These are phyloP conservation scores for Pholiota adiposa DNA, from an alignment of 1,284 basidiomycete genomes.

Conservation along the genomic window DNA sequence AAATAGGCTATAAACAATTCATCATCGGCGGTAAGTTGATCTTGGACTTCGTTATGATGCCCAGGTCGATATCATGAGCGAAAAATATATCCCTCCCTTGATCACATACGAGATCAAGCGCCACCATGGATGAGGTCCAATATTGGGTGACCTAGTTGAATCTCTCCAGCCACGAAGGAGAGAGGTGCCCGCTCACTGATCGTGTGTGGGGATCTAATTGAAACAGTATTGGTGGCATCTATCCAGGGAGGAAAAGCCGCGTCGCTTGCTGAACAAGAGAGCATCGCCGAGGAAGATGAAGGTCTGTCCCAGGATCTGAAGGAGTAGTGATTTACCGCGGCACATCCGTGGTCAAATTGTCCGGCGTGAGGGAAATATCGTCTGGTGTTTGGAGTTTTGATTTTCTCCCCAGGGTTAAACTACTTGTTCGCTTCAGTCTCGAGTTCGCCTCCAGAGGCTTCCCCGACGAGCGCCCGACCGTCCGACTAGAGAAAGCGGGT, in stretches of 20 bases:
- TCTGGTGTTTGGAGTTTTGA: background rate
- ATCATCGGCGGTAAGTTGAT: background rate
- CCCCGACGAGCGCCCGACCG: constrained; percentile 22
- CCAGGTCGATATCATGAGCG: background rate
- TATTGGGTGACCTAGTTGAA: background rate
- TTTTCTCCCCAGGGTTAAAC: constrained; percentile 4
- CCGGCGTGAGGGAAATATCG: background rate
- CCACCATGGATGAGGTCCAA: background rate
- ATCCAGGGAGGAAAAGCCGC: background rate
- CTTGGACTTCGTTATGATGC: background rate
- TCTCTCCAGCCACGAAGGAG: background rate
- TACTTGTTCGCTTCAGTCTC: constrained; percentile 1
- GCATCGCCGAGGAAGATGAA: background rate
- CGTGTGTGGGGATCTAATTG: background rate
- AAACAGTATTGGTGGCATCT: background rate
- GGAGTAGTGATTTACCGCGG: background rate
- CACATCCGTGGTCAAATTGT: background rate
- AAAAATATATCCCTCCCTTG: background rate
- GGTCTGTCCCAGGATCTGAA: background rate
- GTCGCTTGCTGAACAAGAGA: background rate
- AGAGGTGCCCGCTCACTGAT: background rate
- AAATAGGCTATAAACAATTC: too few relatives aligned
- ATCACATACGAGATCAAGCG: background rate
- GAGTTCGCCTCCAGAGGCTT: constrained; percentile 3
- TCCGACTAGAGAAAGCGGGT: constrained; percentile 34